A percentile compares a stretch with the other conserved stretches of the same genome.
Conservation (phyloP, 208 protist genomes). For the Trypanosoma lewisi region DNA sequence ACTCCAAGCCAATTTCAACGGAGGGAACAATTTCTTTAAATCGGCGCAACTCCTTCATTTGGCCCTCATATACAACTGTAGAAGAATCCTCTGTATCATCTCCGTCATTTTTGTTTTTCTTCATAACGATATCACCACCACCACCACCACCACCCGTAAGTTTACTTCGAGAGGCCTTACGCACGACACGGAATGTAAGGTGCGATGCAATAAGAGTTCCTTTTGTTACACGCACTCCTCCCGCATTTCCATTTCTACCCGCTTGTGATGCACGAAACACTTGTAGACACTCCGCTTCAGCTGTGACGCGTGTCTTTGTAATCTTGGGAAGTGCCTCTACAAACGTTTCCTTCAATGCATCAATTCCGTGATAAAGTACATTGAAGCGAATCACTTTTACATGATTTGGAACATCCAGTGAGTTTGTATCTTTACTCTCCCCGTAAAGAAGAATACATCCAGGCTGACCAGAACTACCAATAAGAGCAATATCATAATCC, state of each 20-base stretch:
- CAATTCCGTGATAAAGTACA: constrained; percentile 87
- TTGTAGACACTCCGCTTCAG: constrained; percentile 75
- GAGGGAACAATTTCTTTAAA: constrained; percentile 87
- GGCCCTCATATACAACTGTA: constrained; percentile 78
- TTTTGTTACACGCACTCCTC: constrained; percentile 74
- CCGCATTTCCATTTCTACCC: constrained; percentile 77
- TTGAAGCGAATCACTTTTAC: constrained; percentile 75
- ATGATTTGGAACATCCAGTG: constrained; percentile 72
- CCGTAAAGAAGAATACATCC: constrained; percentile 85
- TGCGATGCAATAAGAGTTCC: constrained; percentile 71
- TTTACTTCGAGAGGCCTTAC: constrained; percentile 37
- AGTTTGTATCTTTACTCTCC: constrained; percentile 55
- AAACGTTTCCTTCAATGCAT: constrained; percentile 75
- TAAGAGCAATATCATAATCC: constrained; percentile 64
- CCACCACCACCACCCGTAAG: constrained; percentile 1
- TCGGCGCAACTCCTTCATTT: constrained; percentile 85
- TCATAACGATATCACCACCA: background rate
- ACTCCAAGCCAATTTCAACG: constrained; percentile 86
- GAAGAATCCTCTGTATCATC: constrained; percentile 26
- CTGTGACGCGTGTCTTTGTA: constrained; percentile 55
- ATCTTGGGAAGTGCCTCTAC: constrained; percentile 77
- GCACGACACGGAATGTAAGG: constrained; percentile 65
- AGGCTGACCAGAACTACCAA: constrained; percentile 60
- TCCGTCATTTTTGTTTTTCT: background rate
- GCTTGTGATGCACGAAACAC: constrained; percentile 86